Percentiles rank a stretch among this genome's conserved stretches.
Conservation (phyloP, 345 rosid genomes). For the Crucihimalaya himalaica region DNA sequence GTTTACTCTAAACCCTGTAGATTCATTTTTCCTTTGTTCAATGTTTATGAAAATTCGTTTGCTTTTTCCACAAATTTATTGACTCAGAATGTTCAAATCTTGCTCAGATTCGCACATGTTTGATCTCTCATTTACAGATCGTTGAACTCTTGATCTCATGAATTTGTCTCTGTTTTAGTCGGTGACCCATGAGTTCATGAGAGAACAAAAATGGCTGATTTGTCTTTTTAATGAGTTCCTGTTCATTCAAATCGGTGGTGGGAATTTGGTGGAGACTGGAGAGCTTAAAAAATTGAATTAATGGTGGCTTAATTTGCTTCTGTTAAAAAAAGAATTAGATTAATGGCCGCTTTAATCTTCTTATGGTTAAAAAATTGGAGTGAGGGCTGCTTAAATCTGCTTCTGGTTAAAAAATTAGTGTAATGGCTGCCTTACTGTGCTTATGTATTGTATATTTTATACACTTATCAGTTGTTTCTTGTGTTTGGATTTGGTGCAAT, state of each 20-base stretch:
- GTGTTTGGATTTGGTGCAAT: slow-evolving; percentile 34
- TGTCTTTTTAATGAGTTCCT: not conserved
- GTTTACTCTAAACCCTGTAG: slow-evolving; percentile 24
- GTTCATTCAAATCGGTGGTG: slow-evolving; percentile 18
- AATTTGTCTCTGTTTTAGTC: slow-evolving; percentile 25
- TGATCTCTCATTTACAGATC: slow-evolving; percentile 35
- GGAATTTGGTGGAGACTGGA: slow-evolving; percentile 22
- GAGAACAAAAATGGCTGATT: slow-evolving; percentile 28
- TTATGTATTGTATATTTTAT: slow-evolving; percentile 17
- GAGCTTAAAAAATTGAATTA: slow-evolving; percentile 16
- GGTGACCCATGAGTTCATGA: slow-evolving; percentile 33
- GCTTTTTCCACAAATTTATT: not conserved
- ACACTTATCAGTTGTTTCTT: slow-evolving; percentile 24
- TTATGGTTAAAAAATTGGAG: not conserved
- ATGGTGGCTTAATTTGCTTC: slow-evolving; percentile 19
- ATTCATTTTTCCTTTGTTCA: slow-evolving; percentile 14
- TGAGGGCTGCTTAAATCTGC: slow-evolving; percentile 21
- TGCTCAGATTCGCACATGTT: slow-evolving; percentile 24
- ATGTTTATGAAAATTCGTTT: not conserved
- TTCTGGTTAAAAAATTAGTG: slow-evolving; percentile 17
- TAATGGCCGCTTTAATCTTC: not conserved
- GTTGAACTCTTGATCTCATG: not conserved
- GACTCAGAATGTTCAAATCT: slow-evolving; percentile 20
- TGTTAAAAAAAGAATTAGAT: not conserved
- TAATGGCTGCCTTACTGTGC: slow-evolving; percentile 19